Conservation (phyloP, 208 protist genomes). For the Borovskyia barvae region DNA sequence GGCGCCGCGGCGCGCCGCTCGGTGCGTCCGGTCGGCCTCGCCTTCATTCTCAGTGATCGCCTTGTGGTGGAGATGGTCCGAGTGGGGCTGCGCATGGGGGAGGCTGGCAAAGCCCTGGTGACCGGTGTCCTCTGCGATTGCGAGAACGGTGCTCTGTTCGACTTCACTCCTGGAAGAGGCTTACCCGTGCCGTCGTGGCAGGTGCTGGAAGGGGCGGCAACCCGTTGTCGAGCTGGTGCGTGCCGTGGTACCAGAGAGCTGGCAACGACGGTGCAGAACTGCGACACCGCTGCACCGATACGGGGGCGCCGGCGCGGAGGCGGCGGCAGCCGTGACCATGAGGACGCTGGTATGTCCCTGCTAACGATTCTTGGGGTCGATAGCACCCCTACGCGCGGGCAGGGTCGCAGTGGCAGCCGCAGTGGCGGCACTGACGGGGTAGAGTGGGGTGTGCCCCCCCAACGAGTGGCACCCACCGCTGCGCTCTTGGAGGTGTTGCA, state of each 20-base stretch:
- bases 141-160: constrained; percentile 34
- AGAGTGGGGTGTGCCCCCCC: constrained; percentile 4
- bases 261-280: neutral
- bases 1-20: constrained; percentile 1
- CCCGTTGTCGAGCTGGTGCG: no score
- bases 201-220: neutral
- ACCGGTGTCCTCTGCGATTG: constrained; percentile 51
- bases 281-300: neutral
- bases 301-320: no score
- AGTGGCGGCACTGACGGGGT: neutral
- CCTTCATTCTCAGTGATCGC: constrained; percentile 23
- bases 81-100: constrained; percentile 47
- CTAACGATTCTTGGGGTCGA: neutral
- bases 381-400: no score
- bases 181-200: constrained; percentile 27
- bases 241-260: no score
- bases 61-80: constrained; percentile 40
- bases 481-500: constrained; percentile 41
- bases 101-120: constrained; percentile 33
- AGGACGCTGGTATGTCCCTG: neutral
- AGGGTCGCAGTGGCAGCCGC: no score
- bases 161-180: constrained; percentile 27
- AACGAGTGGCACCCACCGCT: constrained; percentile 31
- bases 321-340: neutral
- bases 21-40: constrained; percentile 31